Conservation (phyloP, 495 filamentous ascomycete species). For the Ascodesmis nigricans region DNA sequence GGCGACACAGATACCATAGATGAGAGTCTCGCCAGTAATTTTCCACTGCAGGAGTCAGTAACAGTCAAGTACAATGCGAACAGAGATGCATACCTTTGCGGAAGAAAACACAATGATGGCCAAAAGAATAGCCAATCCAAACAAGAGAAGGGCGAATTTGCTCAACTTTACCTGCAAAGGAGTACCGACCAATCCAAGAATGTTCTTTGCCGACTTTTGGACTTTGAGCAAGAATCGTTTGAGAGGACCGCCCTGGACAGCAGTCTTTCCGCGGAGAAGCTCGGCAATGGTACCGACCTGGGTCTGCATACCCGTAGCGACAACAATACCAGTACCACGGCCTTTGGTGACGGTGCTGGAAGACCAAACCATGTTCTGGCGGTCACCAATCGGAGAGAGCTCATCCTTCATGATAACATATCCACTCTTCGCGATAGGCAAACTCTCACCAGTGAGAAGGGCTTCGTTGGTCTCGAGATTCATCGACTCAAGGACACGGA, state of each 20-base stretch:
- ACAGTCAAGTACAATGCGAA: neutral
- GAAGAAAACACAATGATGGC: constrained; percentile 45
- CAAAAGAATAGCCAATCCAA: constrained; percentile 45
- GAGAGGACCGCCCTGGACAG: constrained; percentile 15
- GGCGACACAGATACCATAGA: constrained; percentile 42
- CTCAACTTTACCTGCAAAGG: constrained; percentile 46
- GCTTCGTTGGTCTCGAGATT: constrained; percentile 58
- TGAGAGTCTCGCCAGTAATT: constrained; percentile 38
- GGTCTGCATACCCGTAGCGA: constrained; percentile 48
- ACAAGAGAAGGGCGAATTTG: constrained; percentile 46
- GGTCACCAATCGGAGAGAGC: constrained; percentile 34
- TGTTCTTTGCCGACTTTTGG: constrained; percentile 24
- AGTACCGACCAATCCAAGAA: constrained; percentile 47
- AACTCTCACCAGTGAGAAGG: constrained; percentile 51
- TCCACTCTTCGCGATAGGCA: constrained; percentile 42
- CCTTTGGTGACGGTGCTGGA: constrained; percentile 53
- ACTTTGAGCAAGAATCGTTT: constrained; percentile 20
- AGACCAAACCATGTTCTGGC: constrained; percentile 47
- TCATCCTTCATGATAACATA: constrained; percentile 22
- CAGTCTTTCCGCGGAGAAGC: constrained; percentile 30
- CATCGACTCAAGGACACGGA: constrained; percentile 41
- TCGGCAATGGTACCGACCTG: constrained; percentile 51
- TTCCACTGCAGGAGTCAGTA: constrained; percentile 26
- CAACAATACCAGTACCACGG: constrained; percentile 43
- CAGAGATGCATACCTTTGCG: constrained; percentile 23